Conservation (phyloP, 805 yeast species). For the Candida montana region DNA sequence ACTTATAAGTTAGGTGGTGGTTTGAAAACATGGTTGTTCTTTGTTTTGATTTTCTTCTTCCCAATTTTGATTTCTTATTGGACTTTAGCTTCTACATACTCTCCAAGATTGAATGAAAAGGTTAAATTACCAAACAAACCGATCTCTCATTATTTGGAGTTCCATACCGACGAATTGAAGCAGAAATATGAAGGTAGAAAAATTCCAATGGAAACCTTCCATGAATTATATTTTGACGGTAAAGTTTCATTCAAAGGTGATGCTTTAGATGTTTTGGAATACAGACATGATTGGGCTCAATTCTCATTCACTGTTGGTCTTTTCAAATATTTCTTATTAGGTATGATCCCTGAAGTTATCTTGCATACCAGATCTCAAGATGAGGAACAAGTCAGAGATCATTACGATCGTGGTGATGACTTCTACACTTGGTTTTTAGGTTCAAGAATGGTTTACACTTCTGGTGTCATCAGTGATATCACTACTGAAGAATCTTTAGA, state of each 20-base stretch:
- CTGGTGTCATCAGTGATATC: conserved; percentile 76
- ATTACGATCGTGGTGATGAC: conserved; percentile 94
- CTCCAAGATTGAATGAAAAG: conserved; percentile 79
- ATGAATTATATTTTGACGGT: conserved; percentile 76
- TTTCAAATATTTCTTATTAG: conserved; percentile 75
- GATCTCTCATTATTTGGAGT: conserved; percentile 73
- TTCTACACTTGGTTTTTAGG: conserved; percentile 92
- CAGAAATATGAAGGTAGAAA: conserved; percentile 69
- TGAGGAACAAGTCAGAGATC: conserved; percentile 94
- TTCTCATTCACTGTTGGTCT: conserved; percentile 73
- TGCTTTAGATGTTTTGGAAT: conserved; percentile 75
- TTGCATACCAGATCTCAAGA: conserved; percentile 91
- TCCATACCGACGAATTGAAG: conserved; percentile 67
- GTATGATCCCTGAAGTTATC: conserved; percentile 89
- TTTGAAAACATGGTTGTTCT: conserved; percentile 57
- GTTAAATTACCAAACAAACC: conserved; percentile 72
- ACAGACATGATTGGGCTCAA: conserved; percentile 86
- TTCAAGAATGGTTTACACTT: conserved; percentile 90
- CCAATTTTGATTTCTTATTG: conserved; percentile 82
- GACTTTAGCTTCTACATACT: conserved; percentile 69
- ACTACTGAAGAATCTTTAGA: conserved; percentile 67
- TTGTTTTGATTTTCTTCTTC: conserved; percentile 47
- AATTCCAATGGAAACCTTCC: conserved; percentile 91
- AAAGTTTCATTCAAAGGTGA: conserved; percentile 88
- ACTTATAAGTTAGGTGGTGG: conserved; percentile 68